phyloP scores from a whole-genome alignment of 179 eudicot genomes.

The Silene coronaria region DNA sequence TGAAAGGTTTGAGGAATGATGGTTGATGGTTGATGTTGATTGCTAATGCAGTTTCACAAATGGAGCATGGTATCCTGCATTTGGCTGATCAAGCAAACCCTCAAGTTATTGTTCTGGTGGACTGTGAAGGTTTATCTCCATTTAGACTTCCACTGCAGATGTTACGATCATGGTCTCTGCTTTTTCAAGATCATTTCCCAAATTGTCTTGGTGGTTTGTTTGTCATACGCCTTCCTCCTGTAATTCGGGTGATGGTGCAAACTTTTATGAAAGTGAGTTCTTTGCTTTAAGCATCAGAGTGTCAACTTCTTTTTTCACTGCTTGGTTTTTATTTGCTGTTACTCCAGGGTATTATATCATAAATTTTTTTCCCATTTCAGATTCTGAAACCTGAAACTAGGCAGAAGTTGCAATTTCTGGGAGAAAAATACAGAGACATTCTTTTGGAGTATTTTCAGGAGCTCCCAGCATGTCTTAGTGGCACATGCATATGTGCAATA shows the following conservation, averaged over 20 bases:
- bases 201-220: constrained; percentile 57
- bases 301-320: background rate
- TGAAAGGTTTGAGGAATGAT: background rate
- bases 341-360: background rate
- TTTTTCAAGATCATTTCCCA: constrained; percentile 73
- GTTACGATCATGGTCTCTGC: constrained; percentile 49
- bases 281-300: background rate
- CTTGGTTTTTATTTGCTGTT: background rate
- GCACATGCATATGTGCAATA: constrained; percentile 49
- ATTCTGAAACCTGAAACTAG: constrained; percentile 62
- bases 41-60: constrained; percentile 59
- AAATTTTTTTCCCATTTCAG: constrained; percentile 31
- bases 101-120: constrained; percentile 59
- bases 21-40: background rate
- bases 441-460: constrained; percentile 49
- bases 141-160: constrained; percentile 61
- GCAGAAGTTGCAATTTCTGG: constrained; percentile 58
- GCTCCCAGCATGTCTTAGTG: constrained; percentile 66
- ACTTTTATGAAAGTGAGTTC: constrained; percentile 65
- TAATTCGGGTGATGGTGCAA: constrained; percentile 59
- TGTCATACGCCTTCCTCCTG: constrained; percentile 64
- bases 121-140: constrained; percentile 66
- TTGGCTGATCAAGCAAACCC: constrained; percentile 44
- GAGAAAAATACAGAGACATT: constrained; percentile 43
- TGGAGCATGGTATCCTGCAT: constrained; percentile 60